Percentiles rank a stretch among this genome's conserved stretches.
phyloP scores from a whole-genome alignment of 2,329 filamentous ascomycete genomes.

The Trichophyton rubrum region DNA sequence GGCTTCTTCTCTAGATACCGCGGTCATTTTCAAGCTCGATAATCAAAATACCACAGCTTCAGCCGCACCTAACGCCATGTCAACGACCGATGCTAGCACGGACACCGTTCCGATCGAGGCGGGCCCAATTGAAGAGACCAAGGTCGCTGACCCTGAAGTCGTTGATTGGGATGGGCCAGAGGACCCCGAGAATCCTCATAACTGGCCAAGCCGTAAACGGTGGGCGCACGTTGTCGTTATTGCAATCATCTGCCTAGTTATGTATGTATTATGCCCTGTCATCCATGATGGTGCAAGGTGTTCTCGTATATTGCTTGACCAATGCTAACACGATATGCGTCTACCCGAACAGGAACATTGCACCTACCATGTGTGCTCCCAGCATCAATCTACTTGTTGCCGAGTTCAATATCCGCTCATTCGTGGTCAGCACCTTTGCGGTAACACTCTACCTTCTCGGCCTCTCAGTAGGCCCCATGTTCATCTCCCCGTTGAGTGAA shows the following conservation, averaged over 20 bases:
- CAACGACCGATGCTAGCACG: not conserved
- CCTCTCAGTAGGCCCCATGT: constrained; percentile 56
- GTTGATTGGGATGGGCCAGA: constrained; percentile 53
- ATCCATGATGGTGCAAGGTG: constrained; percentile 30
- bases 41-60: not conserved
- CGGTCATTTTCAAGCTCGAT: not conserved
- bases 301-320: not conserved
- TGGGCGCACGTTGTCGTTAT: constrained; percentile 19
- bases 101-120: not conserved
- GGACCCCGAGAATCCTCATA: constrained; percentile 53
- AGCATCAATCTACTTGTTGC: constrained; percentile 14
- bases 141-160: not conserved
- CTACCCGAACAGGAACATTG: constrained; percentile 69
- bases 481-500: constrained; percentile 56
- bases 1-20: not conserved
- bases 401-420: constrained; percentile 46
- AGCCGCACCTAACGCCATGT: not conserved
- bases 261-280: constrained; percentile 44
- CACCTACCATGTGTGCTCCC: constrained; percentile 56
- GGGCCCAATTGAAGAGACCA: not conserved
- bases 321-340: constrained; percentile 21
- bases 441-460: constrained; percentile 69
- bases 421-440: constrained; percentile 57
- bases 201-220: constrained; percentile 52
- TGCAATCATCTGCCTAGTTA: not conserved